Evolutionary conservation across 805 yeast species (phyloP), one percentile per base, ranked within the genome.

Genomic region (Starmera amethionina): DNA sequence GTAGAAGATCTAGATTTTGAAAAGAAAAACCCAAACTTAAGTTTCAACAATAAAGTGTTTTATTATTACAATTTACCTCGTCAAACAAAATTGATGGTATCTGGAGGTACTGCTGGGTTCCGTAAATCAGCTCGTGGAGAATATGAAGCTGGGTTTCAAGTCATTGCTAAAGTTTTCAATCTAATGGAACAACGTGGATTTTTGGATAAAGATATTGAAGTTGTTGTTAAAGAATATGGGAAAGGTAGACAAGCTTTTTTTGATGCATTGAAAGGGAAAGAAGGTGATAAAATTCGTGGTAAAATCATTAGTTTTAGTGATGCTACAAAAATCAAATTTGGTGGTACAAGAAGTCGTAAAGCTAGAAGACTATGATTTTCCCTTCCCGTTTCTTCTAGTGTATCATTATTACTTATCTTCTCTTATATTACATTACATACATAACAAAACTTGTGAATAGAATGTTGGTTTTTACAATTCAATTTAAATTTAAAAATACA

Each of bases 101-200:
- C 86, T 8, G 82, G 96, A 0, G 98, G 98, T 39, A 77, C 75
- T 56, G 67, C 87, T 39, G 98, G 97, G 4, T 90, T 88, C 68
- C 75, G 87, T 54, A 87, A 88, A 54, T 76, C 93, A 14, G 87
- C 87, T 42, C 78, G 96, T 62, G 86, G 94, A 37, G 95, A 87
- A 60, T 86, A 85, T 55, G 98, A 90, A 63, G 96, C 96, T 1
- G 82, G 82, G 12, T 89, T 82, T 68, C 96, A 88, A 59, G 81
- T 90, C 9, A 67, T 88, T 13, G 67, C 88, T 4, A 75, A 74
- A 46, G 69, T 85, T 63, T 87, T 90, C 62, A 72, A 78, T 46
- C 59, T 70, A 47, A 83, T 90, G 56, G 77, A 76, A 62, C 83
- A 79, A 56, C 72, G 68, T 46, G 72, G 71, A 31, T 65, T 71